Conservation (phyloP, 2,329 filamentous ascomycete genomes). For the Zymoseptoria passerinii region DNA sequence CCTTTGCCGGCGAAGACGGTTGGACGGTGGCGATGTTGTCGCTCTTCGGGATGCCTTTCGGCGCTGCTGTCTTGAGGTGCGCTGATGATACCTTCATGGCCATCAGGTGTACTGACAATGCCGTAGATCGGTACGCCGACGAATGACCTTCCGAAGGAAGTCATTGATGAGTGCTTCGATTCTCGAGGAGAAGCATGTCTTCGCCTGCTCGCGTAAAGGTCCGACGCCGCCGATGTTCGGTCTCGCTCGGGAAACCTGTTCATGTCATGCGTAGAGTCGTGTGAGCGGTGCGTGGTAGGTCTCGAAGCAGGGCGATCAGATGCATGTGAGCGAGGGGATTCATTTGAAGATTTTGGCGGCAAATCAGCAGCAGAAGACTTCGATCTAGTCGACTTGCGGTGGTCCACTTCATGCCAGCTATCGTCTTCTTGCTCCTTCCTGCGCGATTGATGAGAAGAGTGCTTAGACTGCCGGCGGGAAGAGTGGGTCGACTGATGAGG, state of each 20-base stretch:
- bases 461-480: background rate
- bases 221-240: background rate
- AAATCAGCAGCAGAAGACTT: background rate
- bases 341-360: background rate
- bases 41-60: background rate
- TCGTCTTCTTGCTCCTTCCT: background rate
- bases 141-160: background rate
- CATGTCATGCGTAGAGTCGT: background rate
- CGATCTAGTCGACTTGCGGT: background rate
- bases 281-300: background rate
- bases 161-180: background rate
- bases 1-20: slow-evolving; percentile 26
- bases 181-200: background rate
- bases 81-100: background rate
- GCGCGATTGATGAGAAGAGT: background rate
- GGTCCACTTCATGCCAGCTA: background rate
- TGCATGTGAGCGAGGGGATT: background rate
- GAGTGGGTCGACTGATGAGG: background rate
- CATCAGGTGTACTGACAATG: background rate
- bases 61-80: background rate
- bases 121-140: background rate
- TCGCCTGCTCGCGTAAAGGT: slow-evolving; percentile 1
- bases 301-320: background rate
- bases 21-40: background rate
- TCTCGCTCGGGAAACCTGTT: background rate